These are phyloP conservation scores for Anthoceros angustus DNA, from an alignment of 225 moss, liverwort and hornwort genomes.

Conservation along the genomic window DNA sequence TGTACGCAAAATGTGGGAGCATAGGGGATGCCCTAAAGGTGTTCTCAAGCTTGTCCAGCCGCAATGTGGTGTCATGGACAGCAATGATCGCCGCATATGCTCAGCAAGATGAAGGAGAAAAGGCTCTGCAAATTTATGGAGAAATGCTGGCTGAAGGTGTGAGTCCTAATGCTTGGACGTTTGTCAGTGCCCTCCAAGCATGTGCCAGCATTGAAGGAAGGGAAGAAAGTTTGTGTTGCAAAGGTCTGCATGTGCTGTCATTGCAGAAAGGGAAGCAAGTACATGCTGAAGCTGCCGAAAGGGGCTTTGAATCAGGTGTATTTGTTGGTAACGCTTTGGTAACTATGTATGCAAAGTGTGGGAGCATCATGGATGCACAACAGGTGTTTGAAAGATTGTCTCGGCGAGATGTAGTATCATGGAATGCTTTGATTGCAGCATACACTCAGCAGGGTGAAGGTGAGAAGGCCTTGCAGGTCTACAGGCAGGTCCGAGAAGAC, in stretches of 20 bases:
- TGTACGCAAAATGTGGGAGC: neutral
- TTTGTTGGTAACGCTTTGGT: conserved; percentile 1
- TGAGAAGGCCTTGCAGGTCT: conserved; percentile 2
- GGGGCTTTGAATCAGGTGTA: neutral
- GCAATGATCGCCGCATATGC: no score
- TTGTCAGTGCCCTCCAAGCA: no score
- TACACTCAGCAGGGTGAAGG: neutral
- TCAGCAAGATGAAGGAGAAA: no score
- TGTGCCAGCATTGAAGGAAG: no score
- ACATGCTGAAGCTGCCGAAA: neutral
- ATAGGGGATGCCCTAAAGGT: neutral
- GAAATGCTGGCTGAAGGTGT: no score
- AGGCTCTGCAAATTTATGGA: no score
- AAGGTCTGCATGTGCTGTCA: no score
- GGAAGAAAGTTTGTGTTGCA: no score
- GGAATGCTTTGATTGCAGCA: neutral
- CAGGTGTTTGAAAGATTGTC: neutral
- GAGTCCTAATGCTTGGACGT: no score
- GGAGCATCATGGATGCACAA: neutral
- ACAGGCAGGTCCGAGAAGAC: neutral
- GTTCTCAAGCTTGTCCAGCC: neutral
- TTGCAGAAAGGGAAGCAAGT: neutral
- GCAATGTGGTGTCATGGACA: no score
- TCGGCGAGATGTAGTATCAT: neutral
- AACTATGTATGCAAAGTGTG: neutral